Conservation (phyloP, 2,329 filamentous ascomycete genomes). For the Clonostachys byssicola region DNA sequence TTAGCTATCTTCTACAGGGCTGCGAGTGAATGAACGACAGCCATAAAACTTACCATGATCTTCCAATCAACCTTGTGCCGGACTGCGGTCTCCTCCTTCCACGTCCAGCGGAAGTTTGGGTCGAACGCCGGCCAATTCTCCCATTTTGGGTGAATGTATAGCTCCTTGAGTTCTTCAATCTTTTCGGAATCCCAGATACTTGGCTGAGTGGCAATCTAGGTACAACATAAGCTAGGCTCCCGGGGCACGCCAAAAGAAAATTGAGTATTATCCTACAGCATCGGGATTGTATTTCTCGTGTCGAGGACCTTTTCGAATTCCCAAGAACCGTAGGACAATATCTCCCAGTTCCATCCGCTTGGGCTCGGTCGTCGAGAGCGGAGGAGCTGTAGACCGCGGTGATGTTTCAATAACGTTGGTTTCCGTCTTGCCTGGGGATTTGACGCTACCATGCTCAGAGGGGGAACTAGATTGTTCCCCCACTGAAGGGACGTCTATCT, state of each 20-base stretch:
- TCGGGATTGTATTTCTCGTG: slow-evolving; percentile 17
- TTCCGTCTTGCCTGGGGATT: too few species aligned
- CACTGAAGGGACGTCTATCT: too few species aligned
- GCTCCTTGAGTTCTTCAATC: slow-evolving; percentile 23
- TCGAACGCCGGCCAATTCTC: slow-evolving; percentile 27
- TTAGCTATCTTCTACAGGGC: neutral
- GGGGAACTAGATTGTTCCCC: too few species aligned
- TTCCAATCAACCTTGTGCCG: slow-evolving; percentile 27
- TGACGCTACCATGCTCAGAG: too few species aligned
- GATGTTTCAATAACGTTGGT: too few species aligned
- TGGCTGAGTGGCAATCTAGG: slow-evolving; percentile 24
- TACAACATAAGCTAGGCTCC: neutral
- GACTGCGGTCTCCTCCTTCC: slow-evolving; percentile 23
- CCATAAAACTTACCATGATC: slow-evolving; percentile 21
- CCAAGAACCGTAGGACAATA: slow-evolving; percentile 20
- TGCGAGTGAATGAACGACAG: neutral
- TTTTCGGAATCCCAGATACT: slow-evolving; percentile 30
- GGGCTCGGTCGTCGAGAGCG: slow-evolving; percentile 14
- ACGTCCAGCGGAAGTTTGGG: slow-evolving; percentile 25
- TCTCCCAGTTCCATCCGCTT: slow-evolving; percentile 24
- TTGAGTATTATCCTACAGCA: slow-evolving; percentile 2
- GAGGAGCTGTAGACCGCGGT: neutral
- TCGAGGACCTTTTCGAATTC: slow-evolving; percentile 22
- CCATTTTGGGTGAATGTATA: slow-evolving; percentile 27
- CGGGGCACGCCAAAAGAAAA: slow-evolving; percentile 5